These are phyloP conservation scores for Tilletia caries DNA, from an alignment of 1,284 basidiomycete genomes.

Conservation along the genomic window DNA sequence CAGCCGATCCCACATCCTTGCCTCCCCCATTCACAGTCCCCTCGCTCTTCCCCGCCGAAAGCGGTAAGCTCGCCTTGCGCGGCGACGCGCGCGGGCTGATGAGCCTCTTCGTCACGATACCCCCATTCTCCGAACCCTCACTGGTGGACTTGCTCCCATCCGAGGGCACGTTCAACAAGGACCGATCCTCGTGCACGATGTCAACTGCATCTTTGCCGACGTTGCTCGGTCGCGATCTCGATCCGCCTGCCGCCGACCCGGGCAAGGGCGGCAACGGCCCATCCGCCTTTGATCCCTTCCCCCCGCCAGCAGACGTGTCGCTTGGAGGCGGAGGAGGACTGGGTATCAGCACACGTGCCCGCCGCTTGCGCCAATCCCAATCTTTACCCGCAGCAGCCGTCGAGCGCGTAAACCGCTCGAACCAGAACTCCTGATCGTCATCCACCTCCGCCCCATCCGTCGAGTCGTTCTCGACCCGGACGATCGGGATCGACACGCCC, in stretches of 20 bases:
- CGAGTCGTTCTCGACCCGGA: not conserved
- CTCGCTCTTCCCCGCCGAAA: not conserved
- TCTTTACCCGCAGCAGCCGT: constrained; percentile 47
- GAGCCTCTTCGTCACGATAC: not conserved
- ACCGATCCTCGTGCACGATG: constrained; percentile 4
- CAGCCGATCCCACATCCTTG: not conserved
- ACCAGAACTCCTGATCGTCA: constrained; percentile 47
- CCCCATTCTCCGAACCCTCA: not conserved
- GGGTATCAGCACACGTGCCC: constrained; percentile 16
- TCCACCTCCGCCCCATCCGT: constrained; percentile 15
- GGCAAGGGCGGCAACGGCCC: not conserved
- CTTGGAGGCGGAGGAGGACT: not conserved
- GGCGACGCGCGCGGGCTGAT: constrained; percentile 1
- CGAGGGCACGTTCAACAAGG: no score
- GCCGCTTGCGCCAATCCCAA: constrained; percentile 48
- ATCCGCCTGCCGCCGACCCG: not conserved
- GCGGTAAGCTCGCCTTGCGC: constrained; percentile 7
- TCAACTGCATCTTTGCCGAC: constrained; percentile 7
- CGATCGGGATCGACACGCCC: not conserved
- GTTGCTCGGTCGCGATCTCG: not conserved
- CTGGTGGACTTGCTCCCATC: no score
- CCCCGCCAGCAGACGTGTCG: not conserved
- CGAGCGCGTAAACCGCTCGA: constrained; percentile 45
- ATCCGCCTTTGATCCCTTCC: no score
- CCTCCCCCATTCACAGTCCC: not conserved